These are phyloP conservation scores for Candida namnaoensis DNA, from an alignment of 805 yeast genomes.

Conservation along the genomic window DNA sequence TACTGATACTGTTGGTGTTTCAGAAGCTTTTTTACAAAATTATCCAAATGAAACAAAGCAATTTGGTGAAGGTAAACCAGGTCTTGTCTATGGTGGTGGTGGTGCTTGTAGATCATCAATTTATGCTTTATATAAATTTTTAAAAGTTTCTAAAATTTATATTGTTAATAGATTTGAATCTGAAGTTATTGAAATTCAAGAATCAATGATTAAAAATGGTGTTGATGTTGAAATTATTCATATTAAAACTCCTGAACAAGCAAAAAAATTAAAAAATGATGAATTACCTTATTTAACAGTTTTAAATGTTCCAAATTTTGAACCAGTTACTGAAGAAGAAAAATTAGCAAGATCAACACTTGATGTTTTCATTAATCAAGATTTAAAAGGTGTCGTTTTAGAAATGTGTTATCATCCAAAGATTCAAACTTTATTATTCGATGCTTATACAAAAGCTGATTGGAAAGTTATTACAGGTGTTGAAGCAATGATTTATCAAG, in stretches of 20 bases:
- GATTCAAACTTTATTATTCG: slow-evolving; percentile 10
- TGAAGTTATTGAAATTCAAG: slow-evolving; percentile 10
- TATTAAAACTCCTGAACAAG: slow-evolving; percentile 12
- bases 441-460: slow-evolving; percentile 6
- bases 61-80: slow-evolving; percentile 8
- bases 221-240: slow-evolving; percentile 17
- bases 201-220: slow-evolving; percentile 12
- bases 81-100: slow-evolving; percentile 18
- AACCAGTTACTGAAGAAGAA: slow-evolving; percentile 10
- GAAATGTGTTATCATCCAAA: slow-evolving; percentile 19
- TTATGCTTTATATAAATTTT: slow-evolving; percentile 12
- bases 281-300: slow-evolving; percentile 12
- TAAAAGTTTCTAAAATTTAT: slow-evolving; percentile 16
- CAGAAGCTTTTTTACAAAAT: slow-evolving; percentile 11
- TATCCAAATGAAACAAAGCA: slow-evolving; percentile 8
- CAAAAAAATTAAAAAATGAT: slow-evolving; percentile 1
- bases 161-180: slow-evolving; percentile 15
- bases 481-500: slow-evolving; percentile 19
- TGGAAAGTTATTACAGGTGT: slow-evolving; percentile 18
- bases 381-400: slow-evolving; percentile 12
- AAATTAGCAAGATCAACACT: slow-evolving; percentile 12
- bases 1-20: slow-evolving; percentile 18
- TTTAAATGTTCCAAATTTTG: slow-evolving; percentile 16
- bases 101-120: slow-evolving; percentile 20
- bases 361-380: slow-evolving; percentile 10